These are phyloP conservation scores for Ampelocalamus luodianensis DNA, from an alignment of 176 grass and related monocot species.

Conservation along the genomic window DNA sequence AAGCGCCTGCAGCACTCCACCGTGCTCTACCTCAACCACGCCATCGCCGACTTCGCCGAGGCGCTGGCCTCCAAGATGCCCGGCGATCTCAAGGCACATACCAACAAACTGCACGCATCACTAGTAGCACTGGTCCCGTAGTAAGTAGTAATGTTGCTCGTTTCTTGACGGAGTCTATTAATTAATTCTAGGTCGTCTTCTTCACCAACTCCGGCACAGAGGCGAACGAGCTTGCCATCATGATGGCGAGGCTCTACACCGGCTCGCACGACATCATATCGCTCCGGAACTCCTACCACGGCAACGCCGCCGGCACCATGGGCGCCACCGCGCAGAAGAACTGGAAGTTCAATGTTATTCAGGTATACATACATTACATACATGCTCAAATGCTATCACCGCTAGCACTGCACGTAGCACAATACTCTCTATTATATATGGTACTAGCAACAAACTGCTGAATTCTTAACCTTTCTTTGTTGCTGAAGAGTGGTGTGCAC, in stretches of 20 bases:
- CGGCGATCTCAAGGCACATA: constrained; percentile 75
- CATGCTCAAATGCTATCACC: background rate
- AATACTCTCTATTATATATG: too few species aligned
- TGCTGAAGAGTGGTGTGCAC: constrained; percentile 76
- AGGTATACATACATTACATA: constrained; percentile 38
- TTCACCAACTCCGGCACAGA: constrained; percentile 99
- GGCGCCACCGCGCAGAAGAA: constrained; percentile 86
- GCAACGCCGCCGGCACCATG: constrained; percentile 89
- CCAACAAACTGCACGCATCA: background rate
- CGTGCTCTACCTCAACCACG: constrained; percentile 91
- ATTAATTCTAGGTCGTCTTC: constrained; percentile 66
- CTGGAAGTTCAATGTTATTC: constrained; percentile 94
- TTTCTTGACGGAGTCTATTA: background rate
- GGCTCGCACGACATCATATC: constrained; percentile 92
- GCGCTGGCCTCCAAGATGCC: constrained; percentile 87
- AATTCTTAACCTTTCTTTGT: background rate
- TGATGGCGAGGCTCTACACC: constrained; percentile 87
- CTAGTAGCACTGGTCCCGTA: background rate
- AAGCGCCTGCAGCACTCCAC: constrained; percentile 80
- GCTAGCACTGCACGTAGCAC: background rate
- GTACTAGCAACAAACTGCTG: background rate
- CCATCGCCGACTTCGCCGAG: constrained; percentile 83
- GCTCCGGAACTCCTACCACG: constrained; percentile 88
- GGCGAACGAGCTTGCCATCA: constrained; percentile 92
- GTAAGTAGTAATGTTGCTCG: background rate